Percentiles rank a stretch among this genome's conserved stretches.
These are phyloP conservation scores for Fragaria nilgerrensis DNA, from an alignment of 306 rosid genomes.

Conservation along the genomic window DNA sequence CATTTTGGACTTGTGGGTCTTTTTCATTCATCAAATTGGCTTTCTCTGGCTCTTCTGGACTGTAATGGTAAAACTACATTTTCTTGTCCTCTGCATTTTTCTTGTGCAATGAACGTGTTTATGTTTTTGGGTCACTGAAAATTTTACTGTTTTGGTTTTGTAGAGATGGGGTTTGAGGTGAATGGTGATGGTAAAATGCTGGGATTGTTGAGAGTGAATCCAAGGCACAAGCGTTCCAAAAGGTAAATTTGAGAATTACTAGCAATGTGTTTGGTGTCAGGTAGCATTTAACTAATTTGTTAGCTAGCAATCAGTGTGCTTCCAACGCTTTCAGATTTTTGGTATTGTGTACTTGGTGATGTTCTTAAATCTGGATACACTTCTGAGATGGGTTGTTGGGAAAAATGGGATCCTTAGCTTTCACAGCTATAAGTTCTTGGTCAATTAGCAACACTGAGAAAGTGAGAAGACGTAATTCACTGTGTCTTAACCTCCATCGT, in stretches of 20 bases:
- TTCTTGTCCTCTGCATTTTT: conserved; percentile 22
- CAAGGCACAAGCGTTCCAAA: conserved; percentile 72
- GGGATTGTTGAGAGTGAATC: conserved; percentile 52
- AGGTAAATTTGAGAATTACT: conserved; percentile 47
- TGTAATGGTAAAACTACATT: conserved; percentile 31
- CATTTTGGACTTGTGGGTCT: conserved; percentile 23
- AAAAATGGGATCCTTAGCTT: conserved; percentile 36
- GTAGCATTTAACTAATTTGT: conserved; percentile 26
- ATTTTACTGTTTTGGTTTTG: conserved; percentile 24
- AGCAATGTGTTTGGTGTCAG: conserved; percentile 16
- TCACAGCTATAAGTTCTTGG: conserved; percentile 21
- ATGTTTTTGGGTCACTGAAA: conserved; percentile 21
- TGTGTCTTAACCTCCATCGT: conserved; percentile 10
- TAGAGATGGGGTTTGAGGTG: conserved; percentile 59
- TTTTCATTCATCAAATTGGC: conserved; percentile 30
- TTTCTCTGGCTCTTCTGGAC: conserved; percentile 33
- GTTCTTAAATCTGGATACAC: conserved; percentile 23
- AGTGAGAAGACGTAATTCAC: neutral
- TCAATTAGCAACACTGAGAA: neutral
- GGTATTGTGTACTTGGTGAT: conserved; percentile 1
- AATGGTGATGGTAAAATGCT: conserved; percentile 44
- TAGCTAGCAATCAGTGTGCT: conserved; percentile 22
- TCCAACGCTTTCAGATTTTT: conserved; percentile 20
- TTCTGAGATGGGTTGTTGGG: conserved; percentile 19
- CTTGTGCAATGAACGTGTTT: conserved; percentile 17